A percentile compares a stretch with the other conserved stretches of the same genome.
phyloP scores from a whole-genome alignment of 2,329 filamentous ascomycete genomes.

The Pseudogymnoascus sp. region DNA sequence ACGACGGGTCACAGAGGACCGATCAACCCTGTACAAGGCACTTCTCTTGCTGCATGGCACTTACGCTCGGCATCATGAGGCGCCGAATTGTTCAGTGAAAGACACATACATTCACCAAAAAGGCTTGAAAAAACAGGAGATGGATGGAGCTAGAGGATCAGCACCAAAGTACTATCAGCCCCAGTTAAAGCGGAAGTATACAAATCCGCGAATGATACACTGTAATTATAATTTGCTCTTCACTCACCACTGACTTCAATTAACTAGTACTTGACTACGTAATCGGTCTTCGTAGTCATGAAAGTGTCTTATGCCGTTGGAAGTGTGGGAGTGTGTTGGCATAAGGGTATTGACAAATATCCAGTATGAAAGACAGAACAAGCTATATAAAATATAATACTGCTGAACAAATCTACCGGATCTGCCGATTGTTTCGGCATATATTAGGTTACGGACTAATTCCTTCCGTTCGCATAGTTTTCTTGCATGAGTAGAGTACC shows the following conservation, averaged over 20 bases:
- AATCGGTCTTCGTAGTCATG: background rate
- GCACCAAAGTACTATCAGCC: background rate
- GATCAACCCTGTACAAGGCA: background rate
- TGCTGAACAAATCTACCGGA: background rate
- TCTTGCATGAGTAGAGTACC: background rate
- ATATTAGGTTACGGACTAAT: background rate
- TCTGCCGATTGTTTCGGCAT: background rate
- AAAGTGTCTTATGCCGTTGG: no score
- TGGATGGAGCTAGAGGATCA: background rate
- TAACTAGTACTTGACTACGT: background rate
- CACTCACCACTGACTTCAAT: background rate
- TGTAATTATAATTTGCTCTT: background rate
- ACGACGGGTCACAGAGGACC: background rate
- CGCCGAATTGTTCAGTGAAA: background rate
- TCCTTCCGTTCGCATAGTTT: background rate
- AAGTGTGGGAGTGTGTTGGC: no score
- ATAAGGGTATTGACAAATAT: background rate
- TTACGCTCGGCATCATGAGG: background rate
- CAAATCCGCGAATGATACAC: background rate
- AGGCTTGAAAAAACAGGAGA: background rate
- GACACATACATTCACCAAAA: background rate
- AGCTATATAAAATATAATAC: background rate
- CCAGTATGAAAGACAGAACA: background rate
- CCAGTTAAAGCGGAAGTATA: slow-evolving; percentile 1
- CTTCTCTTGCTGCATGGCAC: background rate